A percentile compares a stretch with the other conserved stretches of the same genome.
These are phyloP conservation scores for Podaxis carcinomalis DNA, from an alignment of 768 basidiomycete genomes.

Conservation along the genomic window DNA sequence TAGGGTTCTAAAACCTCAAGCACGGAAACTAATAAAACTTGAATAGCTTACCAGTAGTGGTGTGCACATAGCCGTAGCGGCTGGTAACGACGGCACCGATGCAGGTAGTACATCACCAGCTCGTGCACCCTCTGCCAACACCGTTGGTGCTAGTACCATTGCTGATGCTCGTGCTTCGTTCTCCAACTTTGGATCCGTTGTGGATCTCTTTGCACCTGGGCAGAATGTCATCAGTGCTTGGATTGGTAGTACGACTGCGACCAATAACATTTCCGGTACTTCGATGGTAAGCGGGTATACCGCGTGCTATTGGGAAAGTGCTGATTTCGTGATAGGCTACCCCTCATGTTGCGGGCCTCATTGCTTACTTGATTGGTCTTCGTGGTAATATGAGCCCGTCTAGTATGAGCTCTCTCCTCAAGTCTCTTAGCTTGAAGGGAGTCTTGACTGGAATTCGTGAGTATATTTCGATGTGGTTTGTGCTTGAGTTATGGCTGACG, in stretches of 20 bases:
- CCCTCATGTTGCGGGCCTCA: conserved; percentile 36
- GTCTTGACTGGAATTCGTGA: conserved; percentile 25
- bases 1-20: background rate
- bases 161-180: conserved; percentile 27
- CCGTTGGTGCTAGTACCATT: conserved; percentile 36
- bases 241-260: conserved; percentile 22
- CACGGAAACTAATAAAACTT: background rate
- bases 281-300: conserved; percentile 20
- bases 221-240: conserved; percentile 26
- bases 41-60: conserved; percentile 25
- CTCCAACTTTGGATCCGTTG: conserved; percentile 39
- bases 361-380: conserved; percentile 30
- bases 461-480: conserved; percentile 5
- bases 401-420: conserved; percentile 20
- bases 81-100: conserved; percentile 30
- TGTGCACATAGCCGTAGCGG: conserved; percentile 29
- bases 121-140: conserved; percentile 28
- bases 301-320: background rate
- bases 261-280: conserved; percentile 20
- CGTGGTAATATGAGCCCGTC: conserved; percentile 29
- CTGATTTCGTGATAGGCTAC: conserved; percentile 23
- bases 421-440: conserved; percentile 22
- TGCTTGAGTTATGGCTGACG: background rate
- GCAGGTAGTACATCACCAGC: conserved; percentile 31
- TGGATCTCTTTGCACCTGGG: conserved; percentile 40